phyloP scores from a whole-genome alignment of 2,329 filamentous ascomycete species.

The Dactylellina cionopaga region DNA sequence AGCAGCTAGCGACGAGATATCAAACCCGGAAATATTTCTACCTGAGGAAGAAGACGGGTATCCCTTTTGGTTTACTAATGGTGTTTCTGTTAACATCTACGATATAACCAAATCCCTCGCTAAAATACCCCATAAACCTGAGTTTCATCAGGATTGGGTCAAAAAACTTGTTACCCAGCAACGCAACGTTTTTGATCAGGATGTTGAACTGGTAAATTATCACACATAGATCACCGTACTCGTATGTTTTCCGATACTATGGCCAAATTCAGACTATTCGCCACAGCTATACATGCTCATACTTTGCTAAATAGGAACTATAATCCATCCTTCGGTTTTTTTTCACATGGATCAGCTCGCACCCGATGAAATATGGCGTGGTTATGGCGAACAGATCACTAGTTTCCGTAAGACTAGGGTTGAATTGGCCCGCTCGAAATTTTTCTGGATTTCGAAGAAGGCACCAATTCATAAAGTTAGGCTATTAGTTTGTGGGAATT shows the following conservation, averaged over 20 bases:
- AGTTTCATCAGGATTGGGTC: not conserved
- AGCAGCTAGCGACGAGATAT: not conserved
- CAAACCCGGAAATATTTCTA: not conserved
- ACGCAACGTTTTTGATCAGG: not conserved
- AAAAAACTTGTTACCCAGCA: not conserved
- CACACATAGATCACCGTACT: no score
- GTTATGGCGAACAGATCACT: not conserved
- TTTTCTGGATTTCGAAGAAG: conserved; percentile 4
- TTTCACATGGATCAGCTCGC: conserved; percentile 7
- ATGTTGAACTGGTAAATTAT: not conserved
- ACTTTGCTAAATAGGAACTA: not conserved
- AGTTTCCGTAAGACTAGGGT: not conserved
- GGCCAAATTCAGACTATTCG: not conserved
- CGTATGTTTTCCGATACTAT: not conserved
- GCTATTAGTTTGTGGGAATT: conserved; percentile 5
- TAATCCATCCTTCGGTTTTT: conserved; percentile 18
- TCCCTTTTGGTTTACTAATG: conserved; percentile 7
- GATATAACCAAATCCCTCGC: not conserved
- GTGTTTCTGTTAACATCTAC: not conserved
- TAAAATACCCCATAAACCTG: not conserved
- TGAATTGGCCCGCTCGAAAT: not conserved
- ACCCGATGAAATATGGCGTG: not conserved
- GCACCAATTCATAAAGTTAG: not conserved
- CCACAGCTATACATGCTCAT: not conserved
- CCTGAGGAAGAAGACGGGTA: not conserved